Conservation (phyloP, 768 basidiomycete genomes). For the Fomitopsis pulvina region DNA sequence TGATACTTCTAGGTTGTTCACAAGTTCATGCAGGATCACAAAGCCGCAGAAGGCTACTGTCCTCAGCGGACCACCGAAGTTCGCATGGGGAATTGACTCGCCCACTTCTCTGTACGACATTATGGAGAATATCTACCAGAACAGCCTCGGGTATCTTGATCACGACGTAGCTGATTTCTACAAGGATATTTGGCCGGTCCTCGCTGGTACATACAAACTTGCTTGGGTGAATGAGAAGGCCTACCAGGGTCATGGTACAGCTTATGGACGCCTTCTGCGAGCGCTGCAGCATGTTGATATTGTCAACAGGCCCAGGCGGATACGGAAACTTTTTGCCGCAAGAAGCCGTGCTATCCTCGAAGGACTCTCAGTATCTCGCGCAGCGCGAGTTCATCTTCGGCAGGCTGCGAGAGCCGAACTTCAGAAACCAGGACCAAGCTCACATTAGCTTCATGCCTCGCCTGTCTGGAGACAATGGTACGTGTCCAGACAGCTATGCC, state of each 20-base stretch:
- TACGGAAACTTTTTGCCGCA: slow-evolving; percentile 15
- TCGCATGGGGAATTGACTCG: slow-evolving; percentile 22
- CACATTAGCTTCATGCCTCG: slow-evolving; percentile 26
- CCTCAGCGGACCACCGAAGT: slow-evolving; percentile 24
- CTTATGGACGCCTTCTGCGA: neutral
- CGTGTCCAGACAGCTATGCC: neutral
- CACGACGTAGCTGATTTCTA: slow-evolving; percentile 19
- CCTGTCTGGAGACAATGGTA: slow-evolving; percentile 26
- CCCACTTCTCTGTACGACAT: slow-evolving; percentile 27
- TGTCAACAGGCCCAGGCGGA: slow-evolving; percentile 5
- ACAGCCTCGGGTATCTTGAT: slow-evolving; percentile 8
- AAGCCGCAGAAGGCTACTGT: slow-evolving; percentile 18
- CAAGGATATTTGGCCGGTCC: slow-evolving; percentile 26
- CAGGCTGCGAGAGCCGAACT: slow-evolving; percentile 9
- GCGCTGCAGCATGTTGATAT: neutral
- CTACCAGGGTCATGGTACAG: slow-evolving; percentile 26
- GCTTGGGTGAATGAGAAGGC: slow-evolving; percentile 27
- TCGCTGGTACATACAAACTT: slow-evolving; percentile 16
- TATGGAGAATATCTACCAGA: slow-evolving; percentile 25
- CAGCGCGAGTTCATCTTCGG: slow-evolving; percentile 13
- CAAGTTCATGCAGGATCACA: neutral
- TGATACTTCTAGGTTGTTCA: neutral
- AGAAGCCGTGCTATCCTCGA: slow-evolving; percentile 6
- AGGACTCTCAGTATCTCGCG: neutral
- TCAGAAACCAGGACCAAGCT: slow-evolving; percentile 8